Base-by-base conservation (phyloP, 768 basidiomycete species). In the Phanerochaete sordida region DNA sequence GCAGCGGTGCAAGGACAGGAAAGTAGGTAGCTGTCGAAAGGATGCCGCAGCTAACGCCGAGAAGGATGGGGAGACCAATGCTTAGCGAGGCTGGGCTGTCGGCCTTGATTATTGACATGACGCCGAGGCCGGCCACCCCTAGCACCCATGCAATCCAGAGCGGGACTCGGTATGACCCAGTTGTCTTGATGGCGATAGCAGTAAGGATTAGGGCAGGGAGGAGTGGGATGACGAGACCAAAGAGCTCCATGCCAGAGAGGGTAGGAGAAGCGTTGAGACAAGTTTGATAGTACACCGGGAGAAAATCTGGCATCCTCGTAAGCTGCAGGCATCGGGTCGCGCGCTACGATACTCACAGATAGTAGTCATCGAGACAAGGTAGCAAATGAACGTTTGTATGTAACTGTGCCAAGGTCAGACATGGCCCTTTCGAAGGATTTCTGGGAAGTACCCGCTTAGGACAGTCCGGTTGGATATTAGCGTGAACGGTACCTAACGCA, bases 261-360 rank as follows among this genome's bases (percentile, higher is more conserved):
- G 67, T 62, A 0, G 81, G 70, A 5, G 72, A 72, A 9, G 70
- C 68, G 12, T 64, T 70, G 56, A 70, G 72, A 62, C 74, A 75
- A 1, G 77, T 76, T 62, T 81, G 80, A 59, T 76, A 79, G 64
- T 76, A 81, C 7, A 75, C 70, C 2, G 77, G 75, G 9, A 75
- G 63, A 61, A 75, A 80, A 60, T 76, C 76, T 75, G 8, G 23
- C 39, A 31, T 3, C 7, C 21, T 11, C 44, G n/a, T 54, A 3
- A 46, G 33, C 26, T 12, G 26, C 7, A n/a, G 44, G 13, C 44
- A 6, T 8, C 43, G 33, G 16, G 19, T 9, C n/a, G 26, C 12
- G 26, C 13, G 28, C 4, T 4, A 5, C 4, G 35, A 39, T 16
- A 45, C 54, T 48, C 26, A 57, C 60, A 61, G 21, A 61, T 45